Percentiles rank a stretch among this genome's conserved stretches.
These are phyloP conservation scores for Trichoderma sp. DNA, from an alignment of 2,329 filamentous ascomycete genomes.

Conservation along the genomic window DNA sequence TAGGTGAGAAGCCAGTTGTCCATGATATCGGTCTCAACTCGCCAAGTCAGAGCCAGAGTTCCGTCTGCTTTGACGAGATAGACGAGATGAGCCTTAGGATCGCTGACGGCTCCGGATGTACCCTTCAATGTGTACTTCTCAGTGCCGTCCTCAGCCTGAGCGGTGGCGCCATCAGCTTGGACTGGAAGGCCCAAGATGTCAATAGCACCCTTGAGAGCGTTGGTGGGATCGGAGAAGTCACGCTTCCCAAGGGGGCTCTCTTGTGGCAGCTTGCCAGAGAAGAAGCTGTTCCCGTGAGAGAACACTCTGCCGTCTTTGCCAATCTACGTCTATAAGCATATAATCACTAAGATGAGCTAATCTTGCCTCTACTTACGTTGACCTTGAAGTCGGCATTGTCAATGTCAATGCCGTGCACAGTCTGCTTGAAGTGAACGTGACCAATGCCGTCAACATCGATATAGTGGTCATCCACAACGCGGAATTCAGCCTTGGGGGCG, in stretches of 20 bases:
- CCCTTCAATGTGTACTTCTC: slow-evolving; percentile 47
- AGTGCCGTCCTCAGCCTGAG: slow-evolving; percentile 30
- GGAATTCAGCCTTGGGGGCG: slow-evolving; percentile 47
- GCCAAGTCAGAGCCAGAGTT: slow-evolving; percentile 54
- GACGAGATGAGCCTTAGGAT: slow-evolving; percentile 57
- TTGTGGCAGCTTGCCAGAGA: slow-evolving; percentile 46
- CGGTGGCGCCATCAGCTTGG: slow-evolving; percentile 32
- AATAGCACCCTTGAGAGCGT: slow-evolving; percentile 46
- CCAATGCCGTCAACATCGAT: slow-evolving; percentile 56
- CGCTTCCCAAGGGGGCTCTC: slow-evolving; percentile 43
- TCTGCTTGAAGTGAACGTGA: slow-evolving; percentile 63
- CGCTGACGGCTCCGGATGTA: slow-evolving; percentile 50
- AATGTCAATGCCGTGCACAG: slow-evolving; percentile 57
- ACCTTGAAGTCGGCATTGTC: slow-evolving; percentile 64
- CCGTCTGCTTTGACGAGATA: slow-evolving; percentile 55
- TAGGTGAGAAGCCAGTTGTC: slow-evolving; percentile 63
- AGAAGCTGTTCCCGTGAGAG: slow-evolving; percentile 56
- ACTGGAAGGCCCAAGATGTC: slow-evolving; percentile 39
- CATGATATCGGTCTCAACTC: slow-evolving; percentile 58
- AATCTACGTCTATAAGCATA: slow-evolving; percentile 40
- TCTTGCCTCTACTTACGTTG: slow-evolving; percentile 48
- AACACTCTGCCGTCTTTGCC: slow-evolving; percentile 56
- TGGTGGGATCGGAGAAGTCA: slow-evolving; percentile 45
- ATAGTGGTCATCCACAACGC: slow-evolving; percentile 55
- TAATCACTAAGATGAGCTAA: rapidly evolving